Base-by-base conservation (phyloP, 805 yeast species). In the Yarrowia deformans region DNA sequence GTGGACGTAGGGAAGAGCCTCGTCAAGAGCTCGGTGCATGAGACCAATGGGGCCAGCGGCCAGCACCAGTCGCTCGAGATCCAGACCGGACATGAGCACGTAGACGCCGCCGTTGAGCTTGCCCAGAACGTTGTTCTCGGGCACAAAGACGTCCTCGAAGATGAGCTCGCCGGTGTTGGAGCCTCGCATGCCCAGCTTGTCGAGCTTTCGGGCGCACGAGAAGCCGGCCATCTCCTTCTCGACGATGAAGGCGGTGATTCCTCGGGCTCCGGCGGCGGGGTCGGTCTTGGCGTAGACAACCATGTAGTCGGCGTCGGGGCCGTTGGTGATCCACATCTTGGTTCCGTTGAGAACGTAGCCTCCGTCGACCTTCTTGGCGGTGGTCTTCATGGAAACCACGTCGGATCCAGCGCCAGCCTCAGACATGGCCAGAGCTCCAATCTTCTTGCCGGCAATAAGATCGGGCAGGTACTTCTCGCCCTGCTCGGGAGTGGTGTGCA, bases 301-400 rank as follows among this genome's bases (percentile, higher is more conserved):
- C 29, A 76, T 64, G 19, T 71, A 69, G 67, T 76, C 75, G n/a
- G 77, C 77, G 56, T 76, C 77, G 2, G 78, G 78, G 7, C 78
- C 78, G 69, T 76, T 76, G 63, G 78, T 76, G 72, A 76, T 76
- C 78, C 78, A 76, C 74, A 76, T 73, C 70, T 76, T 76, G 49
- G 78, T 71, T 10, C 78, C 78, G 66, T 75, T 76, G 45, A 76
- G 69, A 3, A 73, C 42, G 66, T 73, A 76, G 18, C 75, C 75
- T 34, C 74, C 77, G 49, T 74, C 74, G 37, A 75, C 72, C 46
- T 61, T 70, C 43, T 63, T 70, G 67, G 78, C 78, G 14, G 73
- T 71, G 29, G 78, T 76, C 69, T 73, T 74, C 78, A 76, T 76
- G 58, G 74, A 69, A 7, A 76, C 78, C 3, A 76, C 78, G 50